Evolutionary conservation across 2,329 filamentous ascomycete genomes (phyloP).

Genomic region (Nectriaceae sp.): DNA sequence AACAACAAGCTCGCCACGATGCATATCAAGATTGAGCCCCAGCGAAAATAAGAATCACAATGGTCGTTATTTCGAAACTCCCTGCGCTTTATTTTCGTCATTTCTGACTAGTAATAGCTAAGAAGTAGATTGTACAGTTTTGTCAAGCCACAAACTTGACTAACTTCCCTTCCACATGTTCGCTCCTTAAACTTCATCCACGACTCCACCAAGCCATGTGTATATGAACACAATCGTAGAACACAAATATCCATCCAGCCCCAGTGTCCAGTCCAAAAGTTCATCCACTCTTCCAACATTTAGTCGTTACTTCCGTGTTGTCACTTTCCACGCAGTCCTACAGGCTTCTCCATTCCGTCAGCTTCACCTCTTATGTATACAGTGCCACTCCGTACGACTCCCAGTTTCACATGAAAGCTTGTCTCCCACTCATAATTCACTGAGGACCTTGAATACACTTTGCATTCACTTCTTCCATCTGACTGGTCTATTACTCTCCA

Average conservation of each 20-base stretch:
- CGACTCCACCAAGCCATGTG: background rate
- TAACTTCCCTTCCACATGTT: conserved; percentile 1
- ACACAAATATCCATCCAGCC: background rate
- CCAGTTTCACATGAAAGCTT: conserved; percentile 13
- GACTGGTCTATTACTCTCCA: background rate
- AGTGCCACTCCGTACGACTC: conserved; percentile 18
- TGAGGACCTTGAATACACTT: background rate
- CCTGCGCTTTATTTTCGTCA: no score
- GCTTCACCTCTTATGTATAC: conserved; percentile 16
- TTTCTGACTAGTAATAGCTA: no score
- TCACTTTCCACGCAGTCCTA: background rate
- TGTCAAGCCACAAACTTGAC: background rate
- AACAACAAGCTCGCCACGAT: background rate
- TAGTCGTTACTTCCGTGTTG: background rate
- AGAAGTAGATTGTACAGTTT: no score
- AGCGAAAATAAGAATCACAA: background rate
- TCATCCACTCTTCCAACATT: no score
- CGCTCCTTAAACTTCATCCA: conserved; percentile 5
- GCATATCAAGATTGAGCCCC: background rate
- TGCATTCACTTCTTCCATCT: background rate
- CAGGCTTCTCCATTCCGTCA: background rate
- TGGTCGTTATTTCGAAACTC: no score
- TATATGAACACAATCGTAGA: background rate
- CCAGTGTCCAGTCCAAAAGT: no score
- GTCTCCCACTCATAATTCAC: background rate